Base-by-base conservation (phyloP, 2,329 filamentous ascomycete species). In the Botrytis medusae region DNA sequence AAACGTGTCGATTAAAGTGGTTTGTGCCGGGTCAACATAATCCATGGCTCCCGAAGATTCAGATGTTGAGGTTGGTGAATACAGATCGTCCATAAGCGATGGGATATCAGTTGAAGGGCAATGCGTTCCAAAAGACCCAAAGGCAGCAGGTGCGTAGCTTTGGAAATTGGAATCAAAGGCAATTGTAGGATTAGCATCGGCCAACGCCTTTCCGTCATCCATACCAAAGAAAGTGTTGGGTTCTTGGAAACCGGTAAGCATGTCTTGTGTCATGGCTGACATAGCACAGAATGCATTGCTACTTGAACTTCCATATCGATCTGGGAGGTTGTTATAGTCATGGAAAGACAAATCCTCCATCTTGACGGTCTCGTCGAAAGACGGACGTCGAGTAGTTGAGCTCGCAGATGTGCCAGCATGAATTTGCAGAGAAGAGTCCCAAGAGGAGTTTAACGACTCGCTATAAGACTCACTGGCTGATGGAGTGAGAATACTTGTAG, bases 1-100 rank as follows among this genome's bases (percentile, higher is more conserved):
- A 60, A 78, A 78, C 0, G 60, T 46, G 32, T 79, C 71, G 18
- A 77, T 68, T 40, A 79, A 77, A 0, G 77, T 79, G 16, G 78
- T 79, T 65, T 79, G 77, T 1, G 77, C 77, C 10, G 78, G 78
- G 32, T 76, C 72, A 8, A 79, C 78, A 72, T 77, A 79, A 59
- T 78, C 73, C 44, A 75, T 74, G 18, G 75, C 74, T 1, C 63
- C 60, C 29, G 74, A 76, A 48, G 74, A 74, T n/a, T 70, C 70
- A 16, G 73, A 59, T 7, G 69, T 75, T 2, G 77, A 78, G 12
- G 69, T 68, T 34, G 76, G 75, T 2, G 77, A 79, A 60, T 73
- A 77, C 1, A 75, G 62, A 32, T 77, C 76, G 16, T 75, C 63
- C 46, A 76, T 74, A 34, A 77, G 63, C n/a, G 74, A 64, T 54